Evolutionary conservation across 2,329 filamentous ascomycete species (phyloP).

Genomic region (Leptodontidium sp.): DNA sequence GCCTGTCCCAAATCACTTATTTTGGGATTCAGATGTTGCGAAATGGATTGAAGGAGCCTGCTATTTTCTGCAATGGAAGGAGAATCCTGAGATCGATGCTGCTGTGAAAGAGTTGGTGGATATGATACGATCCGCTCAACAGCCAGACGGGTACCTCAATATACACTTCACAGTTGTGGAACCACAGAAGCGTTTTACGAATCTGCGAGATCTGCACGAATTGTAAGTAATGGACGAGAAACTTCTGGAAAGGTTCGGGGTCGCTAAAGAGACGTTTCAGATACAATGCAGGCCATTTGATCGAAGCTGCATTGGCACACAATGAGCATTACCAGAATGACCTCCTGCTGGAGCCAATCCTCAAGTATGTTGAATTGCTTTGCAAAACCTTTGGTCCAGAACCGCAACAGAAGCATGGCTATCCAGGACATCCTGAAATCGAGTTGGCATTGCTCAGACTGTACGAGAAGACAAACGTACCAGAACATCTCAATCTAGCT

Average conservation of each 20-base stretch:
- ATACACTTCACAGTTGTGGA: slow-evolving; percentile 69
- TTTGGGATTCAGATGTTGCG: slow-evolving; percentile 65
- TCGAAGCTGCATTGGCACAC: slow-evolving; percentile 67
- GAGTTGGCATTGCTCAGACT: slow-evolving; percentile 58
- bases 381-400: slow-evolving; percentile 59
- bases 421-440: slow-evolving; percentile 67
- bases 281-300: slow-evolving; percentile 68
- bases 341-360: slow-evolving; percentile 58
- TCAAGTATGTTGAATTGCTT: slow-evolving; percentile 63
- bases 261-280: slow-evolving; percentile 41
- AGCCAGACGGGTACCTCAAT: slow-evolving; percentile 68
- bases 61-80: slow-evolving; percentile 57
- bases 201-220: slow-evolving; percentile 68
- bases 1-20: slow-evolving; percentile 65
- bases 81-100: slow-evolving; percentile 55
- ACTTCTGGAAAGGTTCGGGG: neutral
- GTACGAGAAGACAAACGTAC: slow-evolving; percentile 51
- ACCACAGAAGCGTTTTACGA: slow-evolving; percentile 62
- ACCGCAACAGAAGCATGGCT: slow-evolving; percentile 60
- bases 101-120: slow-evolving; percentile 64
- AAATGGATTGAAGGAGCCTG: slow-evolving; percentile 71
- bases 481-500: slow-evolving; percentile 56
- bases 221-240: slow-evolving; percentile 50
- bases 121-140: slow-evolving; percentile 65
- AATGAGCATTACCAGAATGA: slow-evolving; percentile 60